Percentiles rank a stretch among this genome's conserved stretches.
These are phyloP conservation scores for Botrytis cinerea DNA, from an alignment of 2,329 filamentous ascomycete genomes.

Conservation along the genomic window DNA sequence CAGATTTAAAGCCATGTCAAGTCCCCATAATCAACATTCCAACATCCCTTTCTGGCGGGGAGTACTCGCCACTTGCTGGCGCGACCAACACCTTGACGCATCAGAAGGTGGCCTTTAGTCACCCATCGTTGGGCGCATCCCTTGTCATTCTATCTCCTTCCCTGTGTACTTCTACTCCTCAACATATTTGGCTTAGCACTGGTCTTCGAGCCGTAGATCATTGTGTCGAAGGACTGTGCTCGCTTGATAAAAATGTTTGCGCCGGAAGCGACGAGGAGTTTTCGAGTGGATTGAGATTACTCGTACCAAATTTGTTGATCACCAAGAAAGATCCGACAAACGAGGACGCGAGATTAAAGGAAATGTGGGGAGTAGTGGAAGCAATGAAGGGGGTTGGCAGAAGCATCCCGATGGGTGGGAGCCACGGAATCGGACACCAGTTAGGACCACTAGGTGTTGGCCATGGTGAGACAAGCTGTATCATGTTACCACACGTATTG, in stretches of 20 bases:
- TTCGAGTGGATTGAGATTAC: conserved; percentile 30
- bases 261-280: conserved; percentile 30
- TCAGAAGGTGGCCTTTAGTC: conserved; percentile 35
- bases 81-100: conserved; percentile 42
- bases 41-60: conserved; percentile 47
- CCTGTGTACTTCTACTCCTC: conserved; percentile 53
- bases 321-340: conserved; percentile 31
- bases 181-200: conserved; percentile 57
- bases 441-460: conserved; percentile 51
- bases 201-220: conserved; percentile 60
- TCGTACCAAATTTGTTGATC: conserved; percentile 35
- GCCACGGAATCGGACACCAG: conserved; percentile 48
- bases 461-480: conserved; percentile 62
- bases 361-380: conserved; percentile 50
- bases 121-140: conserved; percentile 47
- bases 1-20: conserved; percentile 28
- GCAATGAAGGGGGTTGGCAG: conserved; percentile 51
- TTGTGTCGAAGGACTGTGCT: conserved; percentile 57
- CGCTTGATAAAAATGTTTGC: conserved; percentile 36
- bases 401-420: conserved; percentile 45
- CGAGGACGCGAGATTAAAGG: conserved; percentile 29
- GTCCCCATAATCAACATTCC: conserved; percentile 46
- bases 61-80: conserved; percentile 46
- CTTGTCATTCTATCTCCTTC: conserved; percentile 59
- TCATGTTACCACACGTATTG: conserved; percentile 56